phyloP scores from a whole-genome alignment of 371 early-diverging fungal species.

The Mucor circinelloides region DNA sequence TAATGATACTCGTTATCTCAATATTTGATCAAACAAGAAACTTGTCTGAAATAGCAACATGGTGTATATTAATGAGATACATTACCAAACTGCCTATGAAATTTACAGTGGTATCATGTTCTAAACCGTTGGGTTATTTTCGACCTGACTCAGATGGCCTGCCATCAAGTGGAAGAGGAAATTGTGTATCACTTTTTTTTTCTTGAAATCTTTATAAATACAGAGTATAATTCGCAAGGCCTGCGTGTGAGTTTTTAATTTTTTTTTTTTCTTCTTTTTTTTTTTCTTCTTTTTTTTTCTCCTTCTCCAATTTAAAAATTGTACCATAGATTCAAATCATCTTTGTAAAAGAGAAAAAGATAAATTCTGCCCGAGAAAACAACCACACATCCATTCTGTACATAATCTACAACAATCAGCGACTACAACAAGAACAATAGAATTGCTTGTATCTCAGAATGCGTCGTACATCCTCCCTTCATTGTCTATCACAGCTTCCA shows the following conservation, averaged over 20 bases:
- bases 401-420: not conserved
- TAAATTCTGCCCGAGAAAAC: not conserved
- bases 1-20: not conserved
- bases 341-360: not conserved
- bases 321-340: not conserved
- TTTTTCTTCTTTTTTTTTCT: not conserved
- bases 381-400: not conserved
- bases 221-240: not conserved
- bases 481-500: conserved; percentile 11
- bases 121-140: not conserved
- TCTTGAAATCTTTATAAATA: not conserved
- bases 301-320: not conserved
- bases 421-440: not conserved
- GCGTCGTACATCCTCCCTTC: conserved; percentile 1
- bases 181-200: not conserved
- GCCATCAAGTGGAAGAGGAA: not conserved
- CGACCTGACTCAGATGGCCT: not conserved
- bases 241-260: not conserved
- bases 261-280: not conserved
- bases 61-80: not conserved
- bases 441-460: conserved; percentile 1
- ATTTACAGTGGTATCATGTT: not conserved
- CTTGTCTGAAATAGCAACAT: not conserved
- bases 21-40: not conserved
- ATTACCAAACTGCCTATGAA: not conserved